phyloP scores from a whole-genome alignment of 352 stramenopile genomes.

The Phytophthora cajani region DNA sequence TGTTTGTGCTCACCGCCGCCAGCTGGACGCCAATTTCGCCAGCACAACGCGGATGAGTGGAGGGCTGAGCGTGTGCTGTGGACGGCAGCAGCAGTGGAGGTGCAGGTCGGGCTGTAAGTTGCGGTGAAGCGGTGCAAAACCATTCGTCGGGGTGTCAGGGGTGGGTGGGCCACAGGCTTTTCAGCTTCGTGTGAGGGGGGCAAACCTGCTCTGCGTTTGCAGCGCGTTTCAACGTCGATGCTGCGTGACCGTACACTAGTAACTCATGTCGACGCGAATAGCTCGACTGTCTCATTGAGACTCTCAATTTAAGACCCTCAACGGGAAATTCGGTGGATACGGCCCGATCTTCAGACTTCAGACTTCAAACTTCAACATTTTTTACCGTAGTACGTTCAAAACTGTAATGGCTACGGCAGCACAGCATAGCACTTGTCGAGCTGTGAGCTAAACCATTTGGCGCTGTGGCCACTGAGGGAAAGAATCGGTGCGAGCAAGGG shows the following conservation, averaged over 20 bases:
- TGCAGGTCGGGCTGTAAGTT: background rate
- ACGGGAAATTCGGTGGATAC: background rate
- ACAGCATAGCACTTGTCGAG: background rate
- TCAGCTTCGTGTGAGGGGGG: background rate
- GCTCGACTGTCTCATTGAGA: background rate
- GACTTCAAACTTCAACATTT: conserved; percentile 7
- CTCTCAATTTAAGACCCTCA: background rate
- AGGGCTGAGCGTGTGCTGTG: background rate
- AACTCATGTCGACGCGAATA: conserved; percentile 1
- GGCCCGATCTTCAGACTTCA: conserved; percentile 17
- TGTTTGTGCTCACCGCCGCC: conserved; percentile 13
- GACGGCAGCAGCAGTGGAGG: background rate
- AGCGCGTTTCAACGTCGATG: background rate
- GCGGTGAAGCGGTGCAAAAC: background rate
- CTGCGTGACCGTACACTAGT: background rate
- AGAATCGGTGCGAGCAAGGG: too few relatives aligned
- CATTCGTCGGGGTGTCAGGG: background rate
- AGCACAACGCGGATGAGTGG: conserved; percentile 10
- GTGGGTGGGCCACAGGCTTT: background rate
- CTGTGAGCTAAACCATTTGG: background rate
- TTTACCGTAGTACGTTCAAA: background rate
- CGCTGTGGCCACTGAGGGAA: too few relatives aligned
- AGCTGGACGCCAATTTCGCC: conserved; percentile 6
- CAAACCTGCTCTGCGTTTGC: background rate
- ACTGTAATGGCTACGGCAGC: background rate